Base-by-base conservation (phyloP, 139 green algal genomes). In the Desmodesmus armatus region DNA sequence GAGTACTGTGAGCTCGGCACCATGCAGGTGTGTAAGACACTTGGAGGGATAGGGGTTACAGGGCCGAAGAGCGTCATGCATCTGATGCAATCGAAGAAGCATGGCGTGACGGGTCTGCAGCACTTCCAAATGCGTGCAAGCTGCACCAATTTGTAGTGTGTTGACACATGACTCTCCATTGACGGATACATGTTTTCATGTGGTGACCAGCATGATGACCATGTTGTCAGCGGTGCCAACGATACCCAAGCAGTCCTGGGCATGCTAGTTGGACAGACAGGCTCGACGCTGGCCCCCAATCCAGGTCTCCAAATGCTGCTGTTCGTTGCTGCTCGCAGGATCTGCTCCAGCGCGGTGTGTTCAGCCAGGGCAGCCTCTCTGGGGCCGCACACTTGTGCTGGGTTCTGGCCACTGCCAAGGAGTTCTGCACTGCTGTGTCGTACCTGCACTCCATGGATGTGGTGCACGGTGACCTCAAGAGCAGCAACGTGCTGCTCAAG, bases 401-500 rank as follows among this genome's bases (percentile, higher is more conserved):
- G 41, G 78, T 76, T n/a, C 80, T 86, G 2, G 29, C 71, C 19
- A 86, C 80, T 15, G 80, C 80, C 80, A 86, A 86, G 67, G 80
- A 86, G 80, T 35, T 86, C 6, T 86, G 80, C 40, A 67, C 35
- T 11, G 80, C 80, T 0, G 39, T 80, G 19, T 47, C 80, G 23
- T 86, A 86, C 80, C 67, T 80, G 33, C 87, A 91, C 65, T 81
- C 78, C 65, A 87, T 85, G 77, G 84, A 83, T 37, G 88, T 92
- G 21, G 84, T 90, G 62, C 89, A 91, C 69, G 84, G 87, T 23
- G 87, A 92, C 55, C 70, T 92, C 35, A 93, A 93, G 83, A 69
- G 80, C n/a, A 88, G 87, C 78, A 93, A 93, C 62, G 60, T 93
- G 72, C 85, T 93, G 71, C 85, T 87, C 53, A 86, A 86, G 67